Base-by-base conservation (phyloP, 169 alveolate genomes). In the Theileria orientalis region DNA sequence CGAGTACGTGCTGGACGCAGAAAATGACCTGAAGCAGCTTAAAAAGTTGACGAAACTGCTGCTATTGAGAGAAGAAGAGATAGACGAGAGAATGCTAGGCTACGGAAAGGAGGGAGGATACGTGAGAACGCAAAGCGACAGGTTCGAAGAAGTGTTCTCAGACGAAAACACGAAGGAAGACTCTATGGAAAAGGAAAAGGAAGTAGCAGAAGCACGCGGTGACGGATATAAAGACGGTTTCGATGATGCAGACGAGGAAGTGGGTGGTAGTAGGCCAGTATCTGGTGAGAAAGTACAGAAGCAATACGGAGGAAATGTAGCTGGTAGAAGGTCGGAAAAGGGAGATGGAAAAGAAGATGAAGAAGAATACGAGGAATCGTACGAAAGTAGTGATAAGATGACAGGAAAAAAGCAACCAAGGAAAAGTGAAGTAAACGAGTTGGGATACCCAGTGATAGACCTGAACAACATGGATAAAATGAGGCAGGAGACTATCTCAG, bases 361-460 rank as follows among this genome's bases (percentile, higher is more conserved):
- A 47, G 57, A 47, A 11, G 11, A 47, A 3, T n/a, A 6, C 14
- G 30, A 21, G 21, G 57, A 47, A 47, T 8, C 16, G 16, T 47
- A n/a, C 21, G n/a, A n/a, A n/a, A n/a, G n/a, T n/a, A n/a, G n/a
- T n/a, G 57, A 47, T 47, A 27, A 47, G 16, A n/a, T 47, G 16
- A 27, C 16, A 47, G 21, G 21, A n/a, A 21, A 47, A 9, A 21
- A 3, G 3, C 30, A 47, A 47, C 57, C 57, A 2, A 11, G 14
- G 14, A 27, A 47, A 47, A 27, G 21, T 3, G 21, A 47, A 21
- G 11, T 47, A 11, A 47, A 47, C 21, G 57, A 47, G 21, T 47
- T n/a, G 7, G 57, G 57, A 47, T 47, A 47, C 57, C 57, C 57
- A 47, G 21, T 47, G 16, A n/a, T 47, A 47, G 57, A 47, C 21